Evolutionary conservation across 257 asterid species (phyloP).

Genomic region (Rehmannia glutinosa): DNA sequence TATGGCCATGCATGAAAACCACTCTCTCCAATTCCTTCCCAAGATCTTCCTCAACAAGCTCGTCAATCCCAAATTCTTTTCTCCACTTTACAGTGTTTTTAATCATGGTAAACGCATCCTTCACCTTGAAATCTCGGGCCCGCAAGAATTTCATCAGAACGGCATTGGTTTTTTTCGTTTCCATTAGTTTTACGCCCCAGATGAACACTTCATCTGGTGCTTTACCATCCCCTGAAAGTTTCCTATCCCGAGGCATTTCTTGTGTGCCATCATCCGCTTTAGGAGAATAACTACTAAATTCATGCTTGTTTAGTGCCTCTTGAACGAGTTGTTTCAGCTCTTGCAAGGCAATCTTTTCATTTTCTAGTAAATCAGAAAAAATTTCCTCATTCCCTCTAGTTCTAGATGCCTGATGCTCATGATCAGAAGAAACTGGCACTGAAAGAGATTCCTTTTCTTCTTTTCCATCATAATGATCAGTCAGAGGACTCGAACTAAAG

Average conservation of each 20-base stretch:
- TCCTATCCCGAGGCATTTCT: too few species aligned
- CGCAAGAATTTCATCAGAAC: conserved; percentile 29
- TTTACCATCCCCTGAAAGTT: too few species aligned
- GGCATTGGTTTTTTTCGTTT: conserved; percentile 25
- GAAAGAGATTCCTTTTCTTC: too few species aligned
- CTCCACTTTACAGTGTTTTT: conserved; percentile 28
- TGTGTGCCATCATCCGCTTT: neutral
- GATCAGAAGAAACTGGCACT: too few species aligned
- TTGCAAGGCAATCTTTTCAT: neutral
- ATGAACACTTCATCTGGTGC: conserved; percentile 16
- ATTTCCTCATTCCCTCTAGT: too few species aligned
- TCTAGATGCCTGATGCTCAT: too few species aligned
- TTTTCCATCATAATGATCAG: too few species aligned
- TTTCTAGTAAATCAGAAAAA: neutral
- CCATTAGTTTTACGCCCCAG: conserved; percentile 32
- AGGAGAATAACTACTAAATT: neutral
- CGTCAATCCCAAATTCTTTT: conserved; percentile 24
- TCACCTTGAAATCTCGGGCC: conserved; percentile 33
- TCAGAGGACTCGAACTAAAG: too few species aligned
- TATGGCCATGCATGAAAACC: conserved; percentile 32
- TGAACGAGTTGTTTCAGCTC: neutral
- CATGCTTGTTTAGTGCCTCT: conserved; percentile 1
- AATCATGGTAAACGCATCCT: conserved; percentile 28
- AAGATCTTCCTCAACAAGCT: neutral
- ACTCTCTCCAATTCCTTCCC: conserved; percentile 19